Base-by-base conservation (phyloP, 345 rosid species). In the Hibiscus syriacus region DNA sequence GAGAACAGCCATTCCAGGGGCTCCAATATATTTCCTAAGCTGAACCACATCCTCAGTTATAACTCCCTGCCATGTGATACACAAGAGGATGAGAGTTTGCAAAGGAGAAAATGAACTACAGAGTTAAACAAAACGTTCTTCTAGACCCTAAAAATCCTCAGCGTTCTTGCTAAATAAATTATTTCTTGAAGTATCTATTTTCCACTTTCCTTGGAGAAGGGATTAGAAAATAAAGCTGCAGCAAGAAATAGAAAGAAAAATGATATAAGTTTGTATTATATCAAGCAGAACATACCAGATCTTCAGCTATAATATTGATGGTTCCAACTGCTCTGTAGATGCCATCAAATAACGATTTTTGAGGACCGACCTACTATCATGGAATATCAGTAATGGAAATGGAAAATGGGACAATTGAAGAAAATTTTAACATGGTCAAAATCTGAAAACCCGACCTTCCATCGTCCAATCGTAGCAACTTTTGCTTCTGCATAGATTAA, bases 1-100 rank as follows among this genome's bases (percentile, higher is more conserved):
- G 61, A 93, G 96, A 72, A 93, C 98, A 50, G 87, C 90, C 98
- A 90, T 93, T 84, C 97, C 97, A 68, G 97, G 98, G 12, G 91
- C 97, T 56, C 86, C 92, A 25, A 93, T 90, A n/a, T 86, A 81
- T 80, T 82, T 89, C 79, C 98, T 84, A 50, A 93, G 88, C 70
- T 82, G 74, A 73, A 86, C 87, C 30, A 93, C 98, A 81, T 93
- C 98, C 74, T 89, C 83, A n/a, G 97, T 93, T 75, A 93, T 90
- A 70, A 93, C 97, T 66, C 98, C 98, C 98, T 93, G 82, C 58
- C 43, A 63, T 26, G 26, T 39, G 62, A 41, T 8, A 60, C n/a
- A 17, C 49, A 38, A 60, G 0, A 38, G 12, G 49, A 60, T 60
- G 17, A 60, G 29, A 60, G 30, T 14, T 58, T 32, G 25, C 43